phyloP scores from a whole-genome alignment of 108 stramenopile species.

The Asterionellopsis glacialis region DNA sequence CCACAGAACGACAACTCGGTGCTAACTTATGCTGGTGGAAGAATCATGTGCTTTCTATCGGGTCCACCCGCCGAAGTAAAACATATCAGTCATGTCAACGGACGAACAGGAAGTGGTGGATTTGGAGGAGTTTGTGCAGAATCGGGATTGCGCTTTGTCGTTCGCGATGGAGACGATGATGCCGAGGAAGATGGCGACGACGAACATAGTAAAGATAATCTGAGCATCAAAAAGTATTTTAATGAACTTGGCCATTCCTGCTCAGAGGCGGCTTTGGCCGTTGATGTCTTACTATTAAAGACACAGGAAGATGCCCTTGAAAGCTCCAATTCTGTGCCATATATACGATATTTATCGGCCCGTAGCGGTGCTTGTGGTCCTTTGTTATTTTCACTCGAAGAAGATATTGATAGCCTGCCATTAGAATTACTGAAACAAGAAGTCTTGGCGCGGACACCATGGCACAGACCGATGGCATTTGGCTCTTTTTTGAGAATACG shows the following conservation, averaged over 20 bases:
- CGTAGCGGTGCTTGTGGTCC: constrained; percentile 46
- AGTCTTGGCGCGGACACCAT: constrained; percentile 23
- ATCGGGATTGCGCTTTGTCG: constrained; percentile 7
- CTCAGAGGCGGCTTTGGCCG: constrained; percentile 35
- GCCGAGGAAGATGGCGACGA: neutral
- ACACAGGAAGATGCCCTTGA: constrained; percentile 6
- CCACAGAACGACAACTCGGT: neutral
- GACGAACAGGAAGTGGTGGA: constrained; percentile 9
- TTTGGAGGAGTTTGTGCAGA: constrained; percentile 19
- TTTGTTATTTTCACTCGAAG: constrained; percentile 15
- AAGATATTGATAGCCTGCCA: neutral
- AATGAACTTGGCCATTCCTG: constrained; percentile 26
- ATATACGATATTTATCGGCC: constrained; percentile 29
- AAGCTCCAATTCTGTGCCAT: constrained; percentile 11
- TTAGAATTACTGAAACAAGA: constrained; percentile 19
- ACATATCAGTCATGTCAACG: neutral
- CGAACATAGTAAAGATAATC: constrained; percentile 4
- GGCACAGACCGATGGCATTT: constrained; percentile 26
- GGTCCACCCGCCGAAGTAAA: constrained; percentile 16
- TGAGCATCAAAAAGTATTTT: constrained; percentile 24
- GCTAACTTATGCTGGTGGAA: constrained; percentile 23
- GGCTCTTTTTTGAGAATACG: constrained; percentile 37
- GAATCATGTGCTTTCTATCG: constrained; percentile 38
- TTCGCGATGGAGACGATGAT: neutral
- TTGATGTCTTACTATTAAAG: constrained; percentile 35